A percentile compares a stretch with the other conserved stretches of the same genome.
phyloP scores from a whole-genome alignment of 2,329 filamentous ascomycete genomes.

The Alternaria infectoria region DNA sequence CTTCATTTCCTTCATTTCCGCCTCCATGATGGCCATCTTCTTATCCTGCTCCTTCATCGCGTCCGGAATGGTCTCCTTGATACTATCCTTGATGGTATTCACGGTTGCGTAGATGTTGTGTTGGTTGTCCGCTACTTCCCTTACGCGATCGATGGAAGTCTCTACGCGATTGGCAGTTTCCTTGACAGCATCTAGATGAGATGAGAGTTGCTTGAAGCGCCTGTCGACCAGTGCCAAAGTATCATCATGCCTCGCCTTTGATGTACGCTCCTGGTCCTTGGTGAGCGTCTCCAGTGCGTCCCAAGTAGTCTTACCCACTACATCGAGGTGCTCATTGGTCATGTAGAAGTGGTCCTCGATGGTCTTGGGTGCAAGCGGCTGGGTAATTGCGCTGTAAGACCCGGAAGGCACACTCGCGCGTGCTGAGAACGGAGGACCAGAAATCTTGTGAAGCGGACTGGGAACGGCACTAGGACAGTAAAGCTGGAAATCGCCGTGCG shows the following conservation, averaged over 20 bases:
- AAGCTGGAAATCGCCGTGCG: constrained; percentile 24
- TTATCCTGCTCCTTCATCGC: constrained; percentile 32
- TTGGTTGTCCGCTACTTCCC: constrained; percentile 9
- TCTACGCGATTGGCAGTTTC: constrained; percentile 26
- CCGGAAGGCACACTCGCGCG: constrained; percentile 3
- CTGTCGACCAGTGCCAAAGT: constrained; percentile 26
- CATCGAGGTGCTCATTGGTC: constrained; percentile 46
- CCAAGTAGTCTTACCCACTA: constrained; percentile 35
- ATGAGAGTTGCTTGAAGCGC: constrained; percentile 33
- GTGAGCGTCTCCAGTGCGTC: constrained; percentile 27
- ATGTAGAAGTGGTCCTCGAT: constrained; percentile 45
- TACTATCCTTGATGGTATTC: constrained; percentile 31
- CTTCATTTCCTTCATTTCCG: constrained; percentile 35
- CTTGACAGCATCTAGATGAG: constrained; percentile 29
- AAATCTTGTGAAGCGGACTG: constrained; percentile 34
- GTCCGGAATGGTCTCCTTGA: constrained; percentile 34
- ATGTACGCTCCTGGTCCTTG: constrained; percentile 14
- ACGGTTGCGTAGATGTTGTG: constrained; percentile 30
- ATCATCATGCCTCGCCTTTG: constrained; percentile 28
- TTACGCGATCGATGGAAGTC: constrained; percentile 11
- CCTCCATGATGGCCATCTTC: constrained; percentile 31
- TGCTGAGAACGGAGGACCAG: constrained; percentile 7
- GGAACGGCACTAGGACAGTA: constrained; percentile 39
- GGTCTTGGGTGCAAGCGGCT: constrained; percentile 14
- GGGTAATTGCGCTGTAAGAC: constrained; percentile 1